A percentile compares a stretch with the other conserved stretches of the same genome.
These are phyloP conservation scores for Hemisphaericaspora xylofermentans DNA, from an alignment of 1,139 yeast genomes.

Conservation along the genomic window DNA sequence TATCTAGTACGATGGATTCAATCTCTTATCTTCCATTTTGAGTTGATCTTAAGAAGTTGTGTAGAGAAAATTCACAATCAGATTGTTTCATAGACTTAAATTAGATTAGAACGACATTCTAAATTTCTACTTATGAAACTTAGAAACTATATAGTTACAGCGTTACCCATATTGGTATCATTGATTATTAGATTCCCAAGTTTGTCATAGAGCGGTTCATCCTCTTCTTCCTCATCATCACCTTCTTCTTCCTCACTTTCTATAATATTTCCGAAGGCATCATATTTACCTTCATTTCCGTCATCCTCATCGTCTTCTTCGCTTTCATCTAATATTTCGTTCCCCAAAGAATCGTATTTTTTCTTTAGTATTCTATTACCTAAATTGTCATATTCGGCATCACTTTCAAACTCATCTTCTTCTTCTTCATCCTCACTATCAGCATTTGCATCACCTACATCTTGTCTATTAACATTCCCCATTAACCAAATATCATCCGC, in stretches of 20 bases:
- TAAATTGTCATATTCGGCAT: conserved; percentile 16
- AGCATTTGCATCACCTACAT: conserved; percentile 13
- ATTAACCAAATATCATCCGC: conserved; percentile 69
- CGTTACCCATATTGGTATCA: conserved; percentile 2
- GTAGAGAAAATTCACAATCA: too few relatives aligned
- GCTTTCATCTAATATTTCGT: conserved; percentile 11
- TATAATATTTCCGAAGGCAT: conserved; percentile 16
- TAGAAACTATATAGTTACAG: conserved; percentile 6
- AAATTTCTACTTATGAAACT: neutral
- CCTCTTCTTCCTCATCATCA: conserved; percentile 5
- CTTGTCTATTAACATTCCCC: conserved; percentile 67
- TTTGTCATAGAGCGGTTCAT: conserved; percentile 2
- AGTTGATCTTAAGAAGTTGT: too few relatives aligned
- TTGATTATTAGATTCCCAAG: conserved; percentile 10
- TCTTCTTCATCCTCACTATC: conserved; percentile 15
- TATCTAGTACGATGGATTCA: too few relatives aligned
- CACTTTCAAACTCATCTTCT: conserved; percentile 11
- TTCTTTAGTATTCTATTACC: conserved; percentile 16
- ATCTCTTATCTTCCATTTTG: too few relatives aligned
- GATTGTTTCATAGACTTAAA: too few relatives aligned
- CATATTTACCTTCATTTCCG: conserved; percentile 11
- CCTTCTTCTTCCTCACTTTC: conserved; percentile 9
- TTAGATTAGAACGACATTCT: too few relatives aligned
- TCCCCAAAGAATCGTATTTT: conserved; percentile 10
- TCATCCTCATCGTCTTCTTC: conserved; percentile 5